These are phyloP conservation scores for Amauroascus niger DNA, from an alignment of 2,329 filamentous ascomycete genomes.

Conservation along the genomic window DNA sequence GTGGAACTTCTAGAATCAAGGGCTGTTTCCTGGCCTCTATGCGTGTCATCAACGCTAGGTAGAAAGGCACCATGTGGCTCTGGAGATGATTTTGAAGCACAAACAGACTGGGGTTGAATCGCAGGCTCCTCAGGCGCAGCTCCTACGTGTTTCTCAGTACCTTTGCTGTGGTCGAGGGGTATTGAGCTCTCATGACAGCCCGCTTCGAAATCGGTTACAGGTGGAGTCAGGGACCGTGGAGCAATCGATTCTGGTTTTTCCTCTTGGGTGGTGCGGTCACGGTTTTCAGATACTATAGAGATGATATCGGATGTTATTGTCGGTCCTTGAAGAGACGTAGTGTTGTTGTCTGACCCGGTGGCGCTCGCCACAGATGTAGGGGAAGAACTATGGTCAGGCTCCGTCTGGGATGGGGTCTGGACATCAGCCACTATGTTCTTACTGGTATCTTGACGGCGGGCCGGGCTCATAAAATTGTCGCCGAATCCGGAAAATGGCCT, in stretches of 20 bases:
- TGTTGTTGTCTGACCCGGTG: conserved; percentile 52
- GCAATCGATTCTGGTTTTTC: conserved; percentile 12
- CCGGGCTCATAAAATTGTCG: conserved; percentile 23
- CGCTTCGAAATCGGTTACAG: conserved; percentile 37
- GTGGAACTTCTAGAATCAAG: not conserved
- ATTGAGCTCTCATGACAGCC: conserved; percentile 50
- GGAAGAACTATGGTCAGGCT: conserved; percentile 45
- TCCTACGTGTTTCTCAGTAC: conserved; percentile 50
- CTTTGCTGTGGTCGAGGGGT: conserved; percentile 50
- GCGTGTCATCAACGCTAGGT: not conserved
- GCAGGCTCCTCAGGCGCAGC: conserved; percentile 34
- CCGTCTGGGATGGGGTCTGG: conserved; percentile 18
- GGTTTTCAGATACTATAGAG: conserved; percentile 29
- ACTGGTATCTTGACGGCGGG: conserved; percentile 6
- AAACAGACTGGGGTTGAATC: conserved; percentile 1
- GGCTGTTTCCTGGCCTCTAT: not conserved
- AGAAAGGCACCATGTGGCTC: not conserved
- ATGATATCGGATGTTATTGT: conserved; percentile 48
- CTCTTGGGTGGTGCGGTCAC: conserved; percentile 17
- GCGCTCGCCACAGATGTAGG: conserved; percentile 45
- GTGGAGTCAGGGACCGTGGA: conserved; percentile 16
- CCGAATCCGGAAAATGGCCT: conserved; percentile 24
- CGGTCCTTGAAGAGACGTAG: conserved; percentile 54
- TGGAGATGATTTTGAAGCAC: not conserved
- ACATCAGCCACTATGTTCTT: not conserved